These are phyloP conservation scores for Phytopythium ostracodes DNA, from an alignment of 352 stramenopile species.

Conservation along the genomic window DNA sequence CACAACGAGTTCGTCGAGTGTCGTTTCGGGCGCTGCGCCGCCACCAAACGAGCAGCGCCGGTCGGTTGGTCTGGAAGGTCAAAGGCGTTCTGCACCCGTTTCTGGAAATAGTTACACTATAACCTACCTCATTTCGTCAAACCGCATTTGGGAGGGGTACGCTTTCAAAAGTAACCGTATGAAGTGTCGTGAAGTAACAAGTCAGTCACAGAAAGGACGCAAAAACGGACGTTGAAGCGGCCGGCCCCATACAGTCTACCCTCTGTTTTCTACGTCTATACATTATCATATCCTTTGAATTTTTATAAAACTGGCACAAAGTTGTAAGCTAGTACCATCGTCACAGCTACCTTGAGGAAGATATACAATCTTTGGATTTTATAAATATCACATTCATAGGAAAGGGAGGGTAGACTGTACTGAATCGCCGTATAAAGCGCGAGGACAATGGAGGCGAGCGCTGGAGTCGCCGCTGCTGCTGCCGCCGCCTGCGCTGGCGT, in stretches of 20 bases:
- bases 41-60: constrained; percentile 16
- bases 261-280: too few species aligned
- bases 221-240: constrained; percentile 10
- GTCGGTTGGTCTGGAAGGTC: constrained; percentile 29
- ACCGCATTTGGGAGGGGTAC: neutral
- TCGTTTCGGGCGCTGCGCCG: constrained; percentile 23
- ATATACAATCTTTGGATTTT: too few species aligned
- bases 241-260: too few species aligned
- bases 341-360: too few species aligned
- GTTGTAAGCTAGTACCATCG: too few species aligned
- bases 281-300: too few species aligned
- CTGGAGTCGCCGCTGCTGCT: neutral
- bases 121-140: constrained; percentile 8
- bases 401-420: too few species aligned
- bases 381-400: too few species aligned
- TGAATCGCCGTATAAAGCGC: neutral
- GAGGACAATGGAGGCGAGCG: neutral
- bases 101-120: neutral
- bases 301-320: too few species aligned
- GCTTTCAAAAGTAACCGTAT: constrained; percentile 8
- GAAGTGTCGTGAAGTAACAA: neutral
- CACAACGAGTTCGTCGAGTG: constrained; percentile 11
- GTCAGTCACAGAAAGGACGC: neutral
- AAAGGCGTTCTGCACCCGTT: neutral
- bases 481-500: constrained; percentile 5